Percentiles rank a stretch among this genome's conserved stretches.
phyloP scores from a whole-genome alignment of 805 yeast genomes.

The Hanseniaspora thailandica region DNA sequence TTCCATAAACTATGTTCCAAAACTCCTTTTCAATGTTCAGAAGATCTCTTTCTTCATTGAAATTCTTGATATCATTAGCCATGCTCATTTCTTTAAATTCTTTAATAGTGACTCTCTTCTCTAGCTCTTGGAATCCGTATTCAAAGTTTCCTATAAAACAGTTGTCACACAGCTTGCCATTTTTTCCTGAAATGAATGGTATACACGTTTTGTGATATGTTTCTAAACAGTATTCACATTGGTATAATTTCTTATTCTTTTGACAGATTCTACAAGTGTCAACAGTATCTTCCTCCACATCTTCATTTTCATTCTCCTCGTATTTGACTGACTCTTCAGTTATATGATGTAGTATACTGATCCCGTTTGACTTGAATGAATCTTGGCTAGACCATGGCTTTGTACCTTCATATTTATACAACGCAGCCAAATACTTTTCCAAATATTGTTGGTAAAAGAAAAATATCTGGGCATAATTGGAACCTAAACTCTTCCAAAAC shows the following conservation, averaged over 20 bases:
- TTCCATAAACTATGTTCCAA: constrained; percentile 45
- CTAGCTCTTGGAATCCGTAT: constrained; percentile 72
- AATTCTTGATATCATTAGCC: constrained; percentile 35
- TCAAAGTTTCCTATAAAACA: constrained; percentile 82
- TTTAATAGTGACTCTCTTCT: constrained; percentile 41
- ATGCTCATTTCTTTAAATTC: constrained; percentile 51
- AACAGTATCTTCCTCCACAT: neutral
- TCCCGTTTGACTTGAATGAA: constrained; percentile 5
- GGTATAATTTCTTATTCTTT: neutral
- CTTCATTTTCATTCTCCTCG: neutral
- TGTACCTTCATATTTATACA: constrained; percentile 5
- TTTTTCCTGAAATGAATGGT: neutral
- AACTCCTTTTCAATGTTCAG: constrained; percentile 48
- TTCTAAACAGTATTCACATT: constrained; percentile 10
- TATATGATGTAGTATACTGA: constrained; percentile 8
- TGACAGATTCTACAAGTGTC: neutral
- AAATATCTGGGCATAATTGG: neutral
- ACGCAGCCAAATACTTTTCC: neutral
- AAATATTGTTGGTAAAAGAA: neutral
- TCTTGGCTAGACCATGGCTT: constrained; percentile 1
- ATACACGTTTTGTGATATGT: constrained; percentile 13
- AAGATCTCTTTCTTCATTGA: constrained; percentile 29
- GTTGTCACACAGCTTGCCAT: constrained; percentile 66
- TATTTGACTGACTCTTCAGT: neutral
- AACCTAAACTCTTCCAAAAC: constrained; percentile 7